Base-by-base conservation (phyloP, 2,329 filamentous ascomycete species). In the Sordariomycetes sp. region DNA sequence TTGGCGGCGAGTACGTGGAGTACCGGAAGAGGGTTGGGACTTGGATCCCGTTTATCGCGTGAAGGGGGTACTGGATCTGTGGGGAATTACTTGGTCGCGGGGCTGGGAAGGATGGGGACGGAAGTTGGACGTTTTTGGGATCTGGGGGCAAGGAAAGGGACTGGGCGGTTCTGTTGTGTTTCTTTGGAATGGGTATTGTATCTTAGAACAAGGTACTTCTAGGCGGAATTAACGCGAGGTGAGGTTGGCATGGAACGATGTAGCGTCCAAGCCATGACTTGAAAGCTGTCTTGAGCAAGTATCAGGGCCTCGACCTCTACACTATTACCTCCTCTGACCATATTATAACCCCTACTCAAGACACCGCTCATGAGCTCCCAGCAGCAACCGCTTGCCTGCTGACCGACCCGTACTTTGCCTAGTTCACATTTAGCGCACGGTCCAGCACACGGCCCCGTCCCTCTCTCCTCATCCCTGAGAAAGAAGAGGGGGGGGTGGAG, bases 341-440 rank as follows among this genome's bases (percentile, higher is more conserved):
- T 22, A 50, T 50, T 50, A 24, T 24, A 55, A 54, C 25, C 25
- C 22, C n/a, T 12, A 56, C 25, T 7, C n/a, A 25, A 20, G 36
- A 24, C 45, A 48, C 15, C 35, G n/a, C 25, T 35, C 25, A 34
- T 56, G 45, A 60, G 42, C 50, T 57, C n/a, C 45, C 45, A 24
- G 54, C 59, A 2, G 60, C 39, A 61, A 67, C 62, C 55, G 61
- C 60, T 56, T 68, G 67, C 62, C 72, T 75, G 62, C 80, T 89
- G 24, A 91, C 86, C 64, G 86, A 90, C 13, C 94, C 94, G 68
- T 96, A 96, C 74, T 97, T 97, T 57, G 90, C 90, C 54, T 56
- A 35, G 0, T 4, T 8, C 10, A 5, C 22, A 22, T 13, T 45
- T n/a, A 45, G 39, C 24, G n/a, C n/a, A n/a, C n/a, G n/a, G n/a